Percentiles rank a stretch among this genome's conserved stretches.
These are phyloP conservation scores for Ascochyta viciae-villosae DNA, from an alignment of 2,329 filamentous ascomycete genomes.

Conservation along the genomic window DNA sequence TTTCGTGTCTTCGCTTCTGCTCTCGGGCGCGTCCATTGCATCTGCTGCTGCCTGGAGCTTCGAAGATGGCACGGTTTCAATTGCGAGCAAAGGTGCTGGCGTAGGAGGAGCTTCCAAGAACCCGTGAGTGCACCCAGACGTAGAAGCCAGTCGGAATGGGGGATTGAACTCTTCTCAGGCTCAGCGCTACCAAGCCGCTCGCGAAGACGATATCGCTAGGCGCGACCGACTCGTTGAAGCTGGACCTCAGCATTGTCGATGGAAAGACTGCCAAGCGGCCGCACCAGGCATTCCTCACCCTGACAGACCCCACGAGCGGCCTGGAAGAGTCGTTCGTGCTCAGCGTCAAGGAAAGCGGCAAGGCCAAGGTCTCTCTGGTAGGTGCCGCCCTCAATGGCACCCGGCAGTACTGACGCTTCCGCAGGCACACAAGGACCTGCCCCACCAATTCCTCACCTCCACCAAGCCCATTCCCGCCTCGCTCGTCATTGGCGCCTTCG, in stretches of 20 bases:
- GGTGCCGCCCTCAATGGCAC: constrained; percentile 38
- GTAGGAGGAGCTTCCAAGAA: constrained; percentile 63
- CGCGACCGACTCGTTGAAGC: constrained; percentile 76
- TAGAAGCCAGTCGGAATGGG: constrained; percentile 9
- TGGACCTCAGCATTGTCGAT: constrained; percentile 82
- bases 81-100: constrained; percentile 66
- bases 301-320: constrained; percentile 76
- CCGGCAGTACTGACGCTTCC: constrained; percentile 33
- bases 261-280: constrained; percentile 80
- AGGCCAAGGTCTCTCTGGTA: constrained; percentile 85
- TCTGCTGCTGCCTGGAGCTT: constrained; percentile 70
- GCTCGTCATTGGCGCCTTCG: constrained; percentile 86
- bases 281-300: constrained; percentile 90
- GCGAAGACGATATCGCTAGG: constrained; percentile 70
- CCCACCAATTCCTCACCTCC: constrained; percentile 77
- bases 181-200: constrained; percentile 63
- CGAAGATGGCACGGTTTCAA: constrained; percentile 72
- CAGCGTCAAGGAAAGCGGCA: constrained; percentile 84
- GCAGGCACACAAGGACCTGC: constrained; percentile 88
- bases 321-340: constrained; percentile 89
- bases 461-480: constrained; percentile 76
- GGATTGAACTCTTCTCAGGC: constrained; percentile 37
- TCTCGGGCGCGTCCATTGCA: constrained; percentile 51
- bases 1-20: constrained; percentile 52
- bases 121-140: constrained; percentile 60